Base-by-base conservation (phyloP, 2,329 filamentous ascomycete species). In the Pseudocercospora pini-densiflorae region DNA sequence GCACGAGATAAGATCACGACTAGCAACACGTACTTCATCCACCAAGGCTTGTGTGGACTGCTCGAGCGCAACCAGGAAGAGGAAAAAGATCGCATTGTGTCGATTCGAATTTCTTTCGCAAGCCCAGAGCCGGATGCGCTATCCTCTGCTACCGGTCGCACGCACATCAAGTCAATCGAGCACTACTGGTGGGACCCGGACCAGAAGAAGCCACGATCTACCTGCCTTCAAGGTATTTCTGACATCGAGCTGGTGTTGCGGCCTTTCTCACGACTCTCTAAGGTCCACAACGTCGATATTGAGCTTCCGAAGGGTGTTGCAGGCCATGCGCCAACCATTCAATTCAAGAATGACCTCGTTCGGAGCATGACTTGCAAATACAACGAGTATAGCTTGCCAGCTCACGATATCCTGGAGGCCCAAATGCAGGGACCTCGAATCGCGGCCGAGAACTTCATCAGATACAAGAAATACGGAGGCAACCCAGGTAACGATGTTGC, bases 1-100 rank as follows among this genome's bases (percentile, higher is more conserved):
- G 63, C 63, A 23, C 69, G 68, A n/a, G 70, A 73, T 47, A 67
- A 59, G 23, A 59, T 57, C 21, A 54, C 68, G 2, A 59, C 70
- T 1, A 65, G 76, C 61, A 73, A 74, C 64, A 76, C 75, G 0
- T 75, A 73, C 66, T 76, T 71, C 70, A 76, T 75, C 71, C 63
- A 68, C 19, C 66, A 69, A 7, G 72, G 74, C 10, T 68, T 77
- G 5, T 68, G 65, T 54, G 67, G 65, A 10, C 65, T 76, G 12
- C 68, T 77, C 7, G 62, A 73, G n/a, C 65, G 70, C 9, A 57
- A 65, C 14, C 61, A 59, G 14, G 54, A 54, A 12, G 29, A 58
- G 29, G 69, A 70, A 14, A 55, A 61, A 43, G 62, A 74, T 29
- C 69, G 66, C 23, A 73, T 75, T 47, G 68, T 65, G 3, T 62